Percentiles rank a stretch among this genome's conserved stretches.
phyloP scores from a whole-genome alignment of 73 alveolate species.

The Paramecium sexaurelia region DNA sequence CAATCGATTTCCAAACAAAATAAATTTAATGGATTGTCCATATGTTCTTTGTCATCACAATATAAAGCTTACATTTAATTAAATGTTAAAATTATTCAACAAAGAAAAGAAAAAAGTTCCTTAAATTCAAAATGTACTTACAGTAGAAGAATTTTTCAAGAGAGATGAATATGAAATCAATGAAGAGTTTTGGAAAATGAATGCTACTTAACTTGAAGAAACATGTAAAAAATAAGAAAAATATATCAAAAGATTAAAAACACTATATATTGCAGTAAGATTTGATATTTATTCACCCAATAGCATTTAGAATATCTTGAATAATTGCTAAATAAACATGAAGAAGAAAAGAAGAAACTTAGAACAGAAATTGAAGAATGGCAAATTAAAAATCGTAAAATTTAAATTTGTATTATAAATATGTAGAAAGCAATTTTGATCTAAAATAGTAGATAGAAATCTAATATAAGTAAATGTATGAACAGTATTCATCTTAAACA shows the following conservation, averaged over 20 bases:
- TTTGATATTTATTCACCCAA: background rate
- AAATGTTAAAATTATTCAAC: constrained; percentile 49
- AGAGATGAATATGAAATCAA: constrained; percentile 41
- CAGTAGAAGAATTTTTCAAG: background rate
- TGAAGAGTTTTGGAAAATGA: constrained; percentile 52
- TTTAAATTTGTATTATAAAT: background rate
- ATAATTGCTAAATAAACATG: background rate
- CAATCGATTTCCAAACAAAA: background rate
- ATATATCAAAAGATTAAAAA: background rate
- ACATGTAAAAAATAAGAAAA: constrained; percentile 18
- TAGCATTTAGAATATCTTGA: constrained; percentile 30
- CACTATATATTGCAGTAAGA: background rate
- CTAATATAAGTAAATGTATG: background rate
- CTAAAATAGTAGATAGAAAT: background rate
- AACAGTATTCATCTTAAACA: background rate
- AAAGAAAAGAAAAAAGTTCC: constrained; percentile 45
- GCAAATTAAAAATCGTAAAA: constrained; percentile 25
- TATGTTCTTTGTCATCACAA: constrained; percentile 47
- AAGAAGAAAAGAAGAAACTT: constrained; percentile 40
- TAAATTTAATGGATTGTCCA: constrained; percentile 20
- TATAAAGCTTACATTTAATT: constrained; percentile 23
- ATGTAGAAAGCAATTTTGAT: constrained; percentile 26
- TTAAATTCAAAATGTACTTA: background rate
- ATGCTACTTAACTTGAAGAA: constrained; percentile 27
- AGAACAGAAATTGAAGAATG: constrained; percentile 42